Conservation (phyloP, 495 filamentous ascomycete species). For the Tuber melanosporum region DNA sequence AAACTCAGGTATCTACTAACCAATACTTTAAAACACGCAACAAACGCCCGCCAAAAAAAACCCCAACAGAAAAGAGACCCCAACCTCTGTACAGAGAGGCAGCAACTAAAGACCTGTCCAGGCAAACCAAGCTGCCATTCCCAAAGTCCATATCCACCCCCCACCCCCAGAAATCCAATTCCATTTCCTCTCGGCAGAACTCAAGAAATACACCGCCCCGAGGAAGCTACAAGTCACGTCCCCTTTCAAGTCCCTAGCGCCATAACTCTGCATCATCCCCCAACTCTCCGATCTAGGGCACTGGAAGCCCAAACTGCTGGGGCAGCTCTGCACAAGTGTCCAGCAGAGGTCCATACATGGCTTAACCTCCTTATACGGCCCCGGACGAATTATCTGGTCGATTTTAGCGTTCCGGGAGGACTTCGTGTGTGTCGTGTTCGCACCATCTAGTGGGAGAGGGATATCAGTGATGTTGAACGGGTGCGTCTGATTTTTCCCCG, state of each 20-base stretch:
- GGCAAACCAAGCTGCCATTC: constrained; percentile 21
- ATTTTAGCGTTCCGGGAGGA: constrained; percentile 62
- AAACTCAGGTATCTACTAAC: neutral
- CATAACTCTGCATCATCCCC: constrained; percentile 64
- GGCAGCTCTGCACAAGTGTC: constrained; percentile 73
- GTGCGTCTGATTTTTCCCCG: constrained; percentile 40
- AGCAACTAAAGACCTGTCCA: constrained; percentile 20
- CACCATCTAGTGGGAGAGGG: constrained; percentile 40
- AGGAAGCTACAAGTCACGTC: constrained; percentile 55
- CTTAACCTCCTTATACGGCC: constrained; percentile 88
- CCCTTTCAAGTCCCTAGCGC: constrained; percentile 45
- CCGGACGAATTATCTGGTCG: constrained; percentile 63
- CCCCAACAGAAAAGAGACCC: constrained; percentile 7
- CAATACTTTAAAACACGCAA: neutral
- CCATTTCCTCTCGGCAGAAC: constrained; percentile 28
- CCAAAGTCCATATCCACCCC: constrained; percentile 17
- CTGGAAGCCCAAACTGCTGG: constrained; percentile 64
- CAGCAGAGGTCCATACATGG: constrained; percentile 83
- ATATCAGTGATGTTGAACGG: constrained; percentile 26
- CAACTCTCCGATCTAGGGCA: constrained; percentile 57
- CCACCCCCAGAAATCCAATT: constrained; percentile 21
- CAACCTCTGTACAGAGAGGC: neutral
- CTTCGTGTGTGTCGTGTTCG: constrained; percentile 24
- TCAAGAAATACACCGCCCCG: constrained; percentile 52
- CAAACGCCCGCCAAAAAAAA: constrained; percentile 12